Base-by-base conservation (phyloP, 805 yeast genomes). In the Suhomyces sp. region DNA sequence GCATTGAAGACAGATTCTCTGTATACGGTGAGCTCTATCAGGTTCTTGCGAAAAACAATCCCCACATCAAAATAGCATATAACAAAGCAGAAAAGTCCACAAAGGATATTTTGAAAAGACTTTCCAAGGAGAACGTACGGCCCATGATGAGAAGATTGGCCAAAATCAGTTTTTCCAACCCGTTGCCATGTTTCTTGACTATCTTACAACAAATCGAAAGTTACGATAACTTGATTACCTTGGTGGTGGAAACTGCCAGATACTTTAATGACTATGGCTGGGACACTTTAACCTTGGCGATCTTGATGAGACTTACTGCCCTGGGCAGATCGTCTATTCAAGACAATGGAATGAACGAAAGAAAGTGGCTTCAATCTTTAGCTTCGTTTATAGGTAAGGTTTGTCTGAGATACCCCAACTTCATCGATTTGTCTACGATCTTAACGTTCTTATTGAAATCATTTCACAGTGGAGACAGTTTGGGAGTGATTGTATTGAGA, bases 301-400 rank as follows among this genome's bases (percentile, higher is more conserved):
- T 92, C 3, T 72, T 92, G 61, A 78, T 82, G 61, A 81, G 94
- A 57, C 73, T 93, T 20, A 82, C 92, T 1, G 66, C 74, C 0
- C 67, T 83, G 0, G 86, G 85, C n/a, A 76, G 96, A 65, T 68
- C 80, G 0, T 78, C 85, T 20, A 72, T 85, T 29, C 96, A 89
- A 66, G 74, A 67, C 1, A 92, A 91, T 68, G 97, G 97, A 7
- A 70, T 93, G 51, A 83, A 84, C 59, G 92, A 88, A 52, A 75
- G 87, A 22, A 84, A 81, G 58, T 93, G 98, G 98, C 78, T 91
- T 31, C 94, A 87, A 59, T 87, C 96, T 20, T 73, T 93, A 29
- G 80, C 96, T 0, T 73, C 83, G 1, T 92, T 93, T 62, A 81
- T 89, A 48, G 96, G 96, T 0, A 83, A 86, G 50, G 69, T 91